Percentiles rank a stretch among this genome's conserved stretches.
Evolutionary conservation across 176 grass and related monocot genomes (phyloP).

Genomic region (Bromus sterilis): DNA sequence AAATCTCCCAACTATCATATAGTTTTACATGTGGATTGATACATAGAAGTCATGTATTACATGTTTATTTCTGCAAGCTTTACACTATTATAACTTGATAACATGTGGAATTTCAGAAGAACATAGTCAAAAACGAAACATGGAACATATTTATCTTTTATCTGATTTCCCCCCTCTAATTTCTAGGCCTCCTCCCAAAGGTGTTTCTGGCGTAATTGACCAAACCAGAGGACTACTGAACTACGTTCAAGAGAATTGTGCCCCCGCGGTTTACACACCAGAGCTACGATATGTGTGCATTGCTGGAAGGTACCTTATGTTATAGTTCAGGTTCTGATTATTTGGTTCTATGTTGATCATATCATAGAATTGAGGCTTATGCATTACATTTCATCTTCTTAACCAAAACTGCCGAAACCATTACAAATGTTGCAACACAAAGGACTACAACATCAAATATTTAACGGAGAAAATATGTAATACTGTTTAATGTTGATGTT

Average conservation of each 20-base stretch:
- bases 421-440: neutral
- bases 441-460: neutral
- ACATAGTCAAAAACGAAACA: neutral
- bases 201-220: constrained; percentile 63
- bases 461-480: neutral
- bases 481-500: neutral
- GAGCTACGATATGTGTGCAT: constrained; percentile 80
- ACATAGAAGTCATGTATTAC: neutral
- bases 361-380: neutral
- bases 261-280: constrained; percentile 82
- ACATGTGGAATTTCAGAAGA: neutral
- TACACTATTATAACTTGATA: neutral
- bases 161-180: neutral
- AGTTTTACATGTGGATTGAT: neutral
- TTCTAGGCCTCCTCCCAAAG: constrained; percentile 70
- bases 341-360: neutral
- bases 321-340: neutral
- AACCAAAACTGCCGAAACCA: neutral
- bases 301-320: constrained; percentile 74
- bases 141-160: neutral
- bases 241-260: constrained; percentile 74
- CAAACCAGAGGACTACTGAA: constrained; percentile 88
- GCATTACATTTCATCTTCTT: neutral
- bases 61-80: neutral
- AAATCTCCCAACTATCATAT: neutral